Percentiles rank a stretch among this genome's conserved stretches.
phyloP scores from a whole-genome alignment of 768 basidiomycete genomes.

The Rickenella mellea region DNA sequence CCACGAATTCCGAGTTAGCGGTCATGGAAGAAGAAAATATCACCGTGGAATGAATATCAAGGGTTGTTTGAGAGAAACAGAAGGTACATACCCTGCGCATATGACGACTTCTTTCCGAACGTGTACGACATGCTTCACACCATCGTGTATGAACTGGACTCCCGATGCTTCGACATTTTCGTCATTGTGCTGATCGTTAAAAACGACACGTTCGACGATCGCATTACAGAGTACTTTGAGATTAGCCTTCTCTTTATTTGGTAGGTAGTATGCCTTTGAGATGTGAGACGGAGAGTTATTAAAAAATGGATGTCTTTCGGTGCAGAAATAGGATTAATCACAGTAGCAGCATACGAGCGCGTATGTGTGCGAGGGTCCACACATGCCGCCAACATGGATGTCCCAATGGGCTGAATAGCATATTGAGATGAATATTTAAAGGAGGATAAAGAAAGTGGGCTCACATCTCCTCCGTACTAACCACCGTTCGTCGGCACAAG shows the following conservation, averaged over 20 bases:
- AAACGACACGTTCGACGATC: conserved; percentile 4
- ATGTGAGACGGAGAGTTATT: no score
- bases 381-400: conserved; percentile 1
- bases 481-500: background rate
- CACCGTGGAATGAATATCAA: no score
- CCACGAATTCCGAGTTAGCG: no score
- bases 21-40: no score
- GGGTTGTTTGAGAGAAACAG: background rate
- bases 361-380: conserved; percentile 12
- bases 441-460: background rate
- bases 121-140: conserved; percentile 18
- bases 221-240: conserved; percentile 6
- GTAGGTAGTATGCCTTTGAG: conserved; percentile 8
- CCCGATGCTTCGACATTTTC: conserved; percentile 20
- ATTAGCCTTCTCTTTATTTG: conserved; percentile 9
- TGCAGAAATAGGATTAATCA: conserved; percentile 3
- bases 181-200: background rate
- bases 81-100: conserved; percentile 24
- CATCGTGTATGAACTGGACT: conserved; percentile 21
- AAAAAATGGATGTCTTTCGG: background rate
- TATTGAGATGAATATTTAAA: background rate
- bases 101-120: conserved; percentile 34
- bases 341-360: conserved; percentile 16
- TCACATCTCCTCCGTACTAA: background rate
- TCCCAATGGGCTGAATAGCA: background rate